phyloP scores from a whole-genome alignment of 306 rosid genomes.

The Prunus kanzakura region DNA sequence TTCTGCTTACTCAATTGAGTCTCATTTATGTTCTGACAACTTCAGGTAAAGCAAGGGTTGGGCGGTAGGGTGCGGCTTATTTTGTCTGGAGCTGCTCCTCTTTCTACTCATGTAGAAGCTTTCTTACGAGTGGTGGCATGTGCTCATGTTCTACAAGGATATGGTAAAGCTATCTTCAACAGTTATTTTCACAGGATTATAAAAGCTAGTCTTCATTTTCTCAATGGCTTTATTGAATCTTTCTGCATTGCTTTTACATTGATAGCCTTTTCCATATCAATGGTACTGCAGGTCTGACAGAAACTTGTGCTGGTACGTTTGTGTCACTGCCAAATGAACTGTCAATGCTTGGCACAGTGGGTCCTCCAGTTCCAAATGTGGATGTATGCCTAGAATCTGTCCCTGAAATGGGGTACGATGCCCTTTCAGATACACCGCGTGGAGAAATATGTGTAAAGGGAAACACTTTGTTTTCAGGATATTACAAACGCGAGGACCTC shows the following conservation, averaged over 20 bases:
- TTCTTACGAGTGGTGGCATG: slow-evolving; percentile 87
- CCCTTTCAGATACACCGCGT: slow-evolving; percentile 65
- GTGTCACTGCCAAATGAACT: slow-evolving; percentile 82
- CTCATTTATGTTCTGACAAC: slow-evolving; percentile 33
- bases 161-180: slow-evolving; percentile 51
- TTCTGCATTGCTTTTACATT: slow-evolving; percentile 1
- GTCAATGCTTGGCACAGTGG: slow-evolving; percentile 88
- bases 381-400: slow-evolving; percentile 90
- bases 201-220: background rate
- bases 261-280: slow-evolving; percentile 20
- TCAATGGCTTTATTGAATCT: background rate
- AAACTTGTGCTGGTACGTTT: slow-evolving; percentile 95
- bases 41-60: slow-evolving; percentile 86
- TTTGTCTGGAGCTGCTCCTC: slow-evolving; percentile 97
- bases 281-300: slow-evolving; percentile 73
- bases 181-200: background rate
- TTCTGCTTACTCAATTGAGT: slow-evolving; percentile 13
- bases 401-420: slow-evolving; percentile 95
- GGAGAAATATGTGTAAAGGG: slow-evolving; percentile 91
- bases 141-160: slow-evolving; percentile 94
- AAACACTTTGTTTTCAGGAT: slow-evolving; percentile 79
- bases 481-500: slow-evolving; percentile 90
- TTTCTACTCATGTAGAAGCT: slow-evolving; percentile 69
- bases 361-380: slow-evolving; percentile 97
- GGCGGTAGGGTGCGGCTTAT: slow-evolving; percentile 89